Evolutionary conservation across 2,329 filamentous ascomycete species (phyloP), one percentile per base, ranked within the genome.

Genomic region (Hypoxylon sp.): DNA sequence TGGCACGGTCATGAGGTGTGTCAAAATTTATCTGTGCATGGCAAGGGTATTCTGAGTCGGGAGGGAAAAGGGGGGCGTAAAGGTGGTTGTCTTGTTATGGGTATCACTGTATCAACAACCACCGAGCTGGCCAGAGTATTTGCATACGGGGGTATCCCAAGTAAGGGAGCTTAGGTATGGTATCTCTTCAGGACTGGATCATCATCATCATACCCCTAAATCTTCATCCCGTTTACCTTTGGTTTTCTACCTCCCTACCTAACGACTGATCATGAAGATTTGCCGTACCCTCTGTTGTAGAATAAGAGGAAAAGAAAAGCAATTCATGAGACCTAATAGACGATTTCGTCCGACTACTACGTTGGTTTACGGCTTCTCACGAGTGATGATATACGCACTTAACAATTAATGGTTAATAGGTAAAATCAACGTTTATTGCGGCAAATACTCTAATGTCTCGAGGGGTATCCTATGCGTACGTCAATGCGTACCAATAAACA

Each of bases 261-360:
- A 55, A 58, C 46, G 45, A 56, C 45, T 48, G 61, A 48, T 65
- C 62, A 51, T 67, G 68, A 60, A 69, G 65, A 63, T 64, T 63
- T 55, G 23, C 53, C 67, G 58, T 59, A 68, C 60, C 60, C 49
- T 49, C 45, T 55, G 41, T 66, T 74, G 72, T 72, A 73, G 62
- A 69, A 58, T 62, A 64, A 66, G 59, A 63, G 68, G 64, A 68
- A 63, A 64, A 43, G 38, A 69, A 72, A 74, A 69, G 68, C 53
- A 41, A 56, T 69, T 62, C 57, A 69, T 43, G 62, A 71, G 21
- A 67, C 56, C 34, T 73, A 72, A 74, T 72, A 72, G 52, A 72
- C 41, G 75, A 75, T 45, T 48, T 19, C 34, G 34, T 52, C 49
- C 19, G n/a, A 28, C 23, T 49, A 51, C 11, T 32, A 19, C 11